A percentile compares a stretch with the other conserved stretches of the same genome.
These are phyloP conservation scores for Rhodotorula sphaerocarpa DNA, from an alignment of 768 basidiomycete genomes.

Conservation along the genomic window DNA sequence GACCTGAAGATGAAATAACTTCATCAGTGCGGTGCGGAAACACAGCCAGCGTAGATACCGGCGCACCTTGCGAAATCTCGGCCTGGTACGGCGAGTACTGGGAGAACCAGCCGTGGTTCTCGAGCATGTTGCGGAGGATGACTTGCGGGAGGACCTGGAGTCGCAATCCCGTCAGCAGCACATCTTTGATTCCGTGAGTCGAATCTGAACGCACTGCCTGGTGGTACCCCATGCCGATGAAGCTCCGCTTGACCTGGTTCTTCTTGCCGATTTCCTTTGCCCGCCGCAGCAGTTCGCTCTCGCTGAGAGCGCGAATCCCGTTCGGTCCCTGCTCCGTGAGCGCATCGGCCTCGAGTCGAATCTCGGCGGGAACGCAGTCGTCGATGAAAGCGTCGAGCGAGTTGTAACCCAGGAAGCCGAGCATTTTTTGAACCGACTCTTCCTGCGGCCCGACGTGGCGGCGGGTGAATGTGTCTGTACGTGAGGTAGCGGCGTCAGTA, in stretches of 20 bases:
- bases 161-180: not conserved
- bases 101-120: constrained; percentile 98
- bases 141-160: constrained; percentile 34
- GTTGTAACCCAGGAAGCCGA: constrained; percentile 69
- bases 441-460: constrained; percentile 89
- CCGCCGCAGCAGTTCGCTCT: constrained; percentile 68
- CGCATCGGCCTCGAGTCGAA: constrained; percentile 56
- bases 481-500: too few relatives aligned
- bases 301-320: constrained; percentile 55
- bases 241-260: constrained; percentile 80
- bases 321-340: constrained; percentile 61
- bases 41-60: constrained; percentile 21
- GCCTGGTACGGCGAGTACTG: constrained; percentile 48
- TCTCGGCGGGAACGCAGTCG: constrained; percentile 69
- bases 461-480: constrained; percentile 74
- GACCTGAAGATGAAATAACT: constrained; percentile 51
- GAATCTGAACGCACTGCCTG: constrained; percentile 47
- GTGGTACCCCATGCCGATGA: constrained; percentile 86
- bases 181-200: not conserved
- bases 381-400: constrained; percentile 80
- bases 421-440: constrained; percentile 71
- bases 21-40: not conserved
- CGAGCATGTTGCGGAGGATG: constrained; percentile 45
- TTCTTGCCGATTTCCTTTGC: constrained; percentile 66
- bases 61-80: constrained; percentile 88